Percentiles rank a stretch among this genome's conserved stretches.
Conservation (phyloP, 2,329 filamentous ascomycete genomes). For the Tolypocladium guangdongense region DNA sequence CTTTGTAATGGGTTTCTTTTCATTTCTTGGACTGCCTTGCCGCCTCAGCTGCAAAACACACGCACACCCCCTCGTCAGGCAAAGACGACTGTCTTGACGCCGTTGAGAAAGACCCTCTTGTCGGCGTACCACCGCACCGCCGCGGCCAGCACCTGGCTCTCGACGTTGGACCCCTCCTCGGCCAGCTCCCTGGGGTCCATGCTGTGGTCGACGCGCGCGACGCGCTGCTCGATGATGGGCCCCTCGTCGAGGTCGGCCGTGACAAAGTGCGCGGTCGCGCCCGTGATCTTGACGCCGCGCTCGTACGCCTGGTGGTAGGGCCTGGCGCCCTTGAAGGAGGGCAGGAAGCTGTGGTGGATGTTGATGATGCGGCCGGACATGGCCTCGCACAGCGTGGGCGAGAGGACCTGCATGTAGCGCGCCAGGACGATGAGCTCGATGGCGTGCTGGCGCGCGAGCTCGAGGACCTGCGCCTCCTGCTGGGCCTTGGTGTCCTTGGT, state of each 20-base stretch:
- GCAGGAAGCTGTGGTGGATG: slow-evolving; percentile 82
- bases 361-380: slow-evolving; percentile 88
- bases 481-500: slow-evolving; percentile 64
- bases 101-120: slow-evolving; percentile 66
- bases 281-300: slow-evolving; percentile 79
- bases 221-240: slow-evolving; percentile 78
- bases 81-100: slow-evolving; percentile 72
- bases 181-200: slow-evolving; percentile 67
- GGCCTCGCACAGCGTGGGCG: slow-evolving; percentile 59
- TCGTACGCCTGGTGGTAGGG: slow-evolving; percentile 84
- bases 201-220: slow-evolving; percentile 64
- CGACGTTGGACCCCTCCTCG: slow-evolving; percentile 72
- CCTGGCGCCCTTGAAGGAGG: slow-evolving; percentile 78
- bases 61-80: background rate
- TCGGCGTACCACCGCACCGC: slow-evolving; percentile 80
- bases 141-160: slow-evolving; percentile 70
- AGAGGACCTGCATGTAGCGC: slow-evolving; percentile 81
- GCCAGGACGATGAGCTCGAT: slow-evolving; percentile 74
- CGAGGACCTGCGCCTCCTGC: slow-evolving; percentile 62
- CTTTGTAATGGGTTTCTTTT: too few relatives aligned
- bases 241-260: slow-evolving; percentile 79
- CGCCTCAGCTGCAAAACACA: too few relatives aligned
- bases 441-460: slow-evolving; percentile 55
- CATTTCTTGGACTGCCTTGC: too few relatives aligned
- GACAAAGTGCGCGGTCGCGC: slow-evolving; percentile 77